Evolutionary conservation across 2,329 filamentous ascomycete genomes (phyloP).

Genomic region (Leptoxyphium fumago): DNA sequence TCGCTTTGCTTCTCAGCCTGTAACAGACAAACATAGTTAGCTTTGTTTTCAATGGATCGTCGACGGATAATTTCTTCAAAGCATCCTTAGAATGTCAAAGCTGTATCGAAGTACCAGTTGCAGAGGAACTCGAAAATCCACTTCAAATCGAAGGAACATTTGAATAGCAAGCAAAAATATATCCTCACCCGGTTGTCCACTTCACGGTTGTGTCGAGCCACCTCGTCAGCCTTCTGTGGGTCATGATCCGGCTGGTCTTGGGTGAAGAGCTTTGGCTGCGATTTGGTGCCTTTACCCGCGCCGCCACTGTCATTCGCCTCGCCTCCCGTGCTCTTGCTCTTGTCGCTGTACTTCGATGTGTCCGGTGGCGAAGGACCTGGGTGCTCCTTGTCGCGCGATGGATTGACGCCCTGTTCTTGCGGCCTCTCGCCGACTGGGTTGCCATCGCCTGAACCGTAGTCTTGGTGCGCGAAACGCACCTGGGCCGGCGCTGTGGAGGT

Average conservation of each 20-base stretch:
- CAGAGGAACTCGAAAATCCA: too few species aligned
- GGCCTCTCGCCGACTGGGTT: conserved; percentile 30
- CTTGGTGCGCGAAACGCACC: conserved; percentile 21
- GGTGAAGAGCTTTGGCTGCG: background rate
- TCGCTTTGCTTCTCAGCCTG: background rate
- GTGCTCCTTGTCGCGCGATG: conserved; percentile 21
- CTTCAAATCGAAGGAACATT: too few species aligned
- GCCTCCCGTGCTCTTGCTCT: conserved; percentile 1
- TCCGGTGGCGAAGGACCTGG: conserved; percentile 30
- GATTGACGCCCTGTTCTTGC: conserved; percentile 26
- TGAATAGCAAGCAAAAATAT: background rate
- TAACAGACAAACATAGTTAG: background rate
- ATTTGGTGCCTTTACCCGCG: background rate
- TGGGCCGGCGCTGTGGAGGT: background rate
- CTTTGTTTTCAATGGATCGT: background rate
- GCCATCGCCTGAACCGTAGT: conserved; percentile 29
- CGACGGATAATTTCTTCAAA: too few species aligned
- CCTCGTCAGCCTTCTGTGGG: background rate
- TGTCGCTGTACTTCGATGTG: conserved; percentile 20
- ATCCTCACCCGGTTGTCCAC: background rate
- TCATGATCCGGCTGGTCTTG: background rate
- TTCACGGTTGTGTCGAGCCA: background rate
- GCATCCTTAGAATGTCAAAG: too few species aligned
- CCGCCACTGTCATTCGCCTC: background rate
- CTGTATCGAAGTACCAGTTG: too few species aligned